Percentiles rank a stretch among this genome's conserved stretches.
Evolutionary conservation across 805 yeast genomes (phyloP).

Genomic region (Wickerhamomyces subpelliculosus): DNA sequence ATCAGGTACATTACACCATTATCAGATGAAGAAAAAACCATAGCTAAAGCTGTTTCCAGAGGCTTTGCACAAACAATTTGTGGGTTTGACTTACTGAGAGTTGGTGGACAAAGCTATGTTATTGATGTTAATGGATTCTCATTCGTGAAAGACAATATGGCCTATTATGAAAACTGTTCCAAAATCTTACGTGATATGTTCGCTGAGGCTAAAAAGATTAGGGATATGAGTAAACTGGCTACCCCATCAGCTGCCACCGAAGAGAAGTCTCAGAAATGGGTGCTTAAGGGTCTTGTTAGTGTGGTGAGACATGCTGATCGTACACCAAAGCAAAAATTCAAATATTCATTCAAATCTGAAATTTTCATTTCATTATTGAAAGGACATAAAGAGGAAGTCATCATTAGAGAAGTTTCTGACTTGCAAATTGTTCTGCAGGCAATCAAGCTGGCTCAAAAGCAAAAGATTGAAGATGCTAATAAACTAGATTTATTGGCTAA

Average conservation of each 20-base stretch:
- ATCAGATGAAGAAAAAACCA: conserved; percentile 62
- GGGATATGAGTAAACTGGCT: conserved; percentile 32
- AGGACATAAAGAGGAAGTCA: conserved; percentile 94
- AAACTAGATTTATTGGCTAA: conserved; percentile 71
- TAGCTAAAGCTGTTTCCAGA: conserved; percentile 71
- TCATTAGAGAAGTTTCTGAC: conserved; percentile 84
- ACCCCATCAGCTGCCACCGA: conserved; percentile 28
- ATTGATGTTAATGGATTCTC: conserved; percentile 98
- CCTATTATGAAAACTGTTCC: conserved; percentile 81
- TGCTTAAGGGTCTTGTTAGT: conserved; percentile 84
- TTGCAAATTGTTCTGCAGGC: conserved; percentile 81
- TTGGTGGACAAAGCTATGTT: conserved; percentile 80
- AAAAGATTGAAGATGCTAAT: conserved; percentile 69
- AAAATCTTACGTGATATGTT: conserved; percentile 71
- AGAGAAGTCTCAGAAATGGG: conserved; percentile 77
- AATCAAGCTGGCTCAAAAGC: conserved; percentile 72
- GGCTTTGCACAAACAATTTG: conserved; percentile 91
- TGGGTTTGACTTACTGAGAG: conserved; percentile 92
- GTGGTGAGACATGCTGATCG: conserved; percentile 97
- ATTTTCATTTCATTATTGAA: conserved; percentile 79
- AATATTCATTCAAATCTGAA: conserved; percentile 87
- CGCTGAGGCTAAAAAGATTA: conserved; percentile 47
- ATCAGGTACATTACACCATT: conserved; percentile 83
- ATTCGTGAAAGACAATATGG: conserved; percentile 86
- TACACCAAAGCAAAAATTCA: conserved; percentile 97